phyloP scores from a whole-genome alignment of 2,329 filamentous ascomycete species.

The Cordyceps militaris region DNA sequence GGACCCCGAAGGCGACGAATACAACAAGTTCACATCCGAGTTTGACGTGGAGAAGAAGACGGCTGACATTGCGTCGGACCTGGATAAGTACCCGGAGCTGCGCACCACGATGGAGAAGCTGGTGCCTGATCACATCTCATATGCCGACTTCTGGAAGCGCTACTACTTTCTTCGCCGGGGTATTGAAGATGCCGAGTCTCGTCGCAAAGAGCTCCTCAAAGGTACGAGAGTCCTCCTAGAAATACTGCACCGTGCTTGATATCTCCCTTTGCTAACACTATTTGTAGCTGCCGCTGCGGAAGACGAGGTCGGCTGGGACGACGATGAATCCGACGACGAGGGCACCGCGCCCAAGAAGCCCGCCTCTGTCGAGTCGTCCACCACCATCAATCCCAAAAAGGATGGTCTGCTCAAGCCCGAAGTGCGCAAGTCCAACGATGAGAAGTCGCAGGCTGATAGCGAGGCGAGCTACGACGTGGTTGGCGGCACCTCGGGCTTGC shows the following conservation, averaged over 20 bases:
- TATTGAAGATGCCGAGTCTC: conserved; percentile 86
- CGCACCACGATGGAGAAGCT: conserved; percentile 87
- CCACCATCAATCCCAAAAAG: conserved; percentile 50
- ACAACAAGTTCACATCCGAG: conserved; percentile 60
- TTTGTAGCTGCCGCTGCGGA: conserved; percentile 57
- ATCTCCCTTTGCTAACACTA: conserved; percentile 14
- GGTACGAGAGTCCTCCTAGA: conserved; percentile 46
- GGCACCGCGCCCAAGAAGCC: conserved; percentile 29
- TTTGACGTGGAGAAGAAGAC: conserved; percentile 85
- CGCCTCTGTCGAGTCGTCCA: conserved; percentile 49
- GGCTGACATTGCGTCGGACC: conserved; percentile 68
- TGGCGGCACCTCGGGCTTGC: conserved; percentile 64
- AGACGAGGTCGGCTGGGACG: conserved; percentile 65
- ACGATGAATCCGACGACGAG: conserved; percentile 57
- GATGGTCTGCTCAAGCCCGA: conserved; percentile 54
- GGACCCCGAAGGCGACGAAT: conserved; percentile 72
- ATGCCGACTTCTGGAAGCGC: conserved; percentile 82
- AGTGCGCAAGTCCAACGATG: conserved; percentile 72
- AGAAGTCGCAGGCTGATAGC: conserved; percentile 85
- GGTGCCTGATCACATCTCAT: conserved; percentile 89
- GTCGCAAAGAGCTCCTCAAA: conserved; percentile 82
- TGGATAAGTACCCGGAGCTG: conserved; percentile 82
- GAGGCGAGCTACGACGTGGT: conserved; percentile 96
- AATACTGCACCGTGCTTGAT: not conserved
- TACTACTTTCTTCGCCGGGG: conserved; percentile 94